Evolutionary conservation across 257 asterid genomes (phyloP).

Genomic region (Verbena officinalis): DNA sequence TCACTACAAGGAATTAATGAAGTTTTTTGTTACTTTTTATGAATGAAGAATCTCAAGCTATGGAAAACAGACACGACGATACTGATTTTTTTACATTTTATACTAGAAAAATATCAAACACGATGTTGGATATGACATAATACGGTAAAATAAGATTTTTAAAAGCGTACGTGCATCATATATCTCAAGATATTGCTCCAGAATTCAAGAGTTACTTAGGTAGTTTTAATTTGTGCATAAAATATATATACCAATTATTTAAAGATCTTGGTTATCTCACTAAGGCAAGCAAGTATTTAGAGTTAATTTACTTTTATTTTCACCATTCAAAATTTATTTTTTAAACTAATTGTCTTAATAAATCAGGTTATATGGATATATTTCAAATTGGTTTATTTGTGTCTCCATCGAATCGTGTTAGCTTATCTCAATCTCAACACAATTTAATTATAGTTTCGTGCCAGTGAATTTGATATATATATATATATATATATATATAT

Average conservation of each 20-base stretch:
- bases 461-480: neutral
- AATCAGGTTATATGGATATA: neutral
- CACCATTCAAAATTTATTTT: neutral
- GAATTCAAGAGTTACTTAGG: slow-evolving; percentile 23
- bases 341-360: neutral
- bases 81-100: too few species aligned
- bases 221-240: slow-evolving; percentile 3
- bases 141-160: too few species aligned
- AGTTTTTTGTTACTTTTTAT: slow-evolving; percentile 25
- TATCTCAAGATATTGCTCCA: neutral
- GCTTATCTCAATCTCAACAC: neutral
- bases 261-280: neutral
- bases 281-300: neutral
- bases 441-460: neutral
- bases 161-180: too few species aligned
- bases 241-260: neutral
- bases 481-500: neutral
- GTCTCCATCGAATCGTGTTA: neutral
- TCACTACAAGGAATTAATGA: neutral
- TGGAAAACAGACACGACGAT: too few species aligned
- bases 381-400: neutral
- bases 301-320: neutral
- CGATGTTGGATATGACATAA: too few species aligned
- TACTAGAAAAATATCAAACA: too few species aligned
- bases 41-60: slow-evolving; percentile 10